These are phyloP conservation scores for Pseudognaphalium luteoalbum DNA, from an alignment of 129 eudicot species.

Conservation along the genomic window DNA sequence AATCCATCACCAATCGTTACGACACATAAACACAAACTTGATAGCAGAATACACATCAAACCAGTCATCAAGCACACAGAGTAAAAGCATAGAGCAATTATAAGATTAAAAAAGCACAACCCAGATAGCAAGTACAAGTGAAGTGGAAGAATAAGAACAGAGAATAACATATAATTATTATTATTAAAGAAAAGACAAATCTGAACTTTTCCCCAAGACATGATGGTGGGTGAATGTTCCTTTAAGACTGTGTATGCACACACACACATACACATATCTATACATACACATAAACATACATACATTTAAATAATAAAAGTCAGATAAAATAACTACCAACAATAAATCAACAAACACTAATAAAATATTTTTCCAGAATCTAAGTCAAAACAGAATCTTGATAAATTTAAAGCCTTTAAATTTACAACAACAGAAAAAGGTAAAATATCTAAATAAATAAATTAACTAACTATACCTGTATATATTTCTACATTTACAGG, in stretches of 20 bases:
- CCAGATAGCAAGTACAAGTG: slow-evolving; percentile 33
- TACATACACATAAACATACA: slow-evolving; percentile 10
- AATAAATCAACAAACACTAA: slow-evolving; percentile 19
- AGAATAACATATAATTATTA: not conserved
- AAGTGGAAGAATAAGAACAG: slow-evolving; percentile 17
- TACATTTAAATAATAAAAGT: slow-evolving; percentile 7
- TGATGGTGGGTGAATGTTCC: slow-evolving; percentile 46
- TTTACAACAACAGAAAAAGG: slow-evolving; percentile 14
- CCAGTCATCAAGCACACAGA: slow-evolving; percentile 3
- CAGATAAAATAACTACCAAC: slow-evolving; percentile 22
- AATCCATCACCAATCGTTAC: slow-evolving; percentile 26
- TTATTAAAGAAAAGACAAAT: slow-evolving; percentile 46
- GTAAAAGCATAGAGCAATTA: slow-evolving; percentile 22
- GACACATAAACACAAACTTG: slow-evolving; percentile 20
- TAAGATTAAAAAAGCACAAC: slow-evolving; percentile 21
- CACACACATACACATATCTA: slow-evolving; percentile 9
- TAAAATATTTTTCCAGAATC: slow-evolving; percentile 24
- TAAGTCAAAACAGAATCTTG: slow-evolving; percentile 18
- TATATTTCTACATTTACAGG: slow-evolving; percentile 2
- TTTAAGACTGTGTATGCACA: slow-evolving; percentile 27
- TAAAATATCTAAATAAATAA: slow-evolving; percentile 15
- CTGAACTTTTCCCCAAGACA: slow-evolving; percentile 41
- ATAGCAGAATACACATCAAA: slow-evolving; percentile 18
- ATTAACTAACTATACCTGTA: not conserved
- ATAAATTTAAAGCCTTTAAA: slow-evolving; percentile 20